A percentile compares a stretch with the other conserved stretches of the same genome.
These are phyloP conservation scores for Cladosporium sp. DNA, from an alignment of 2,329 filamentous ascomycete species.

Conservation along the genomic window DNA sequence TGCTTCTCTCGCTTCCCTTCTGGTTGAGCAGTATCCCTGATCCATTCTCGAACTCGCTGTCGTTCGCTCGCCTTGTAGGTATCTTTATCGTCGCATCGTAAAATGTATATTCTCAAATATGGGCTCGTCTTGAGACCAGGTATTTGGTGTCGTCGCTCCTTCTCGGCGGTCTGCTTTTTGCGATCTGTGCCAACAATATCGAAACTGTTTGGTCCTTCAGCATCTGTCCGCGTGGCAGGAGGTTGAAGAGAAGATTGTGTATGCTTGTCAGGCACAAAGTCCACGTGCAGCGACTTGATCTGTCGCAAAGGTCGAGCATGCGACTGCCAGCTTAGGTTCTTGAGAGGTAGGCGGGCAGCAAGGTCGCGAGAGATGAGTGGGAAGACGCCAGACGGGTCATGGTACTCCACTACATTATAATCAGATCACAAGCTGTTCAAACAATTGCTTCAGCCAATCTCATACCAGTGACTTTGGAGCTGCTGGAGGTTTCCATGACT, in stretches of 20 bases:
- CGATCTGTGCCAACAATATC: constrained; percentile 39
- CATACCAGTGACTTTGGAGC: constrained; percentile 50
- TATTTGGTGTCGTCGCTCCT: constrained; percentile 82
- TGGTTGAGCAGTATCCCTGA: constrained; percentile 68
- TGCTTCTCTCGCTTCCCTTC: constrained; percentile 80
- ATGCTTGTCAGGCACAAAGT: constrained; percentile 60
- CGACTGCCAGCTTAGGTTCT: constrained; percentile 95
- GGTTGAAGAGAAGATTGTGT: constrained; percentile 23
- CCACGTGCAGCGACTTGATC: constrained; percentile 87
- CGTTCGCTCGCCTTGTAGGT: constrained; percentile 79
- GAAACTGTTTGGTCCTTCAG: constrained; percentile 33
- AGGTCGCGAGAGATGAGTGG: constrained; percentile 75
- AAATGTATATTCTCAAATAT: constrained; percentile 83
- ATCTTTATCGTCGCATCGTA: constrained; percentile 94
- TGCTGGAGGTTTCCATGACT: constrained; percentile 34
- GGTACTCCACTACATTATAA: constrained; percentile 75
- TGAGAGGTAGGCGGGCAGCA: constrained; percentile 73
- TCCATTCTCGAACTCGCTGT: constrained; percentile 82
- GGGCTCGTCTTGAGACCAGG: constrained; percentile 88
- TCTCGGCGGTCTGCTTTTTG: constrained; percentile 27
- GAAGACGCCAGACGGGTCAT: constrained; percentile 87
- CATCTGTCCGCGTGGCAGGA: constrained; percentile 14
- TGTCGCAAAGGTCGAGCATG: constrained; percentile 85
- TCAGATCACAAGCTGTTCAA: background rate
- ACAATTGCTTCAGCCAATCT: background rate